A percentile compares a stretch with the other conserved stretches of the same genome.
Conservation (phyloP, 768 basidiomycete genomes). For the Termitomyces sp. region DNA sequence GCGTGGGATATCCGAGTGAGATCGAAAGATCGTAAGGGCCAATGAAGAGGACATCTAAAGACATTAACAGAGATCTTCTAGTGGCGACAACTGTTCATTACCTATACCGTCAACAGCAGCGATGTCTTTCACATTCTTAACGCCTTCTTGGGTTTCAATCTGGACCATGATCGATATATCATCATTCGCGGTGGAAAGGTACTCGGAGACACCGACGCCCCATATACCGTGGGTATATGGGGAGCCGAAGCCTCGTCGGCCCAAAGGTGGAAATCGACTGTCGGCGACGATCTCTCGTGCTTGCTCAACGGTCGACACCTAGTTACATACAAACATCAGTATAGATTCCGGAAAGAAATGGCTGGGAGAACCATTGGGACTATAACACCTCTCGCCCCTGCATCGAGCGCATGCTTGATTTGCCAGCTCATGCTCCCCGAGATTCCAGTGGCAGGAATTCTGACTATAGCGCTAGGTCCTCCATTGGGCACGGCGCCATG, state of each 20-base stretch:
- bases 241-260: conserved; percentile 60
- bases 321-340: background rate
- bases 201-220: conserved; percentile 46
- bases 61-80: background rate
- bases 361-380: conserved; percentile 56
- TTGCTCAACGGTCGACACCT: conserved; percentile 55
- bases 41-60: conserved; percentile 34
- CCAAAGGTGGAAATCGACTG: conserved; percentile 55
- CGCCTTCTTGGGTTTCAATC: conserved; percentile 57
- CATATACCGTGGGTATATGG: conserved; percentile 57
- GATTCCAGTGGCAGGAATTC: conserved; percentile 60
- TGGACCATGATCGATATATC: conserved; percentile 55
- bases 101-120: conserved; percentile 58
- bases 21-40: conserved; percentile 68
- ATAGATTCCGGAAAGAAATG: background rate
- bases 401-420: conserved; percentile 67
- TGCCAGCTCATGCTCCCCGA: conserved; percentile 58
- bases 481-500: conserved; percentile 35
- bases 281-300: conserved; percentile 53
- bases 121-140: conserved; percentile 56
- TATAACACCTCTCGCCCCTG: conserved; percentile 58
- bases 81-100: conserved; percentile 17
- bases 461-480: conserved; percentile 49
- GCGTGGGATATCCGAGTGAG: conserved; percentile 51
- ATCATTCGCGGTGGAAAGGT: conserved; percentile 50